phyloP scores from a whole-genome alignment of 768 basidiomycete genomes.

The Agaricus subrufescens region DNA sequence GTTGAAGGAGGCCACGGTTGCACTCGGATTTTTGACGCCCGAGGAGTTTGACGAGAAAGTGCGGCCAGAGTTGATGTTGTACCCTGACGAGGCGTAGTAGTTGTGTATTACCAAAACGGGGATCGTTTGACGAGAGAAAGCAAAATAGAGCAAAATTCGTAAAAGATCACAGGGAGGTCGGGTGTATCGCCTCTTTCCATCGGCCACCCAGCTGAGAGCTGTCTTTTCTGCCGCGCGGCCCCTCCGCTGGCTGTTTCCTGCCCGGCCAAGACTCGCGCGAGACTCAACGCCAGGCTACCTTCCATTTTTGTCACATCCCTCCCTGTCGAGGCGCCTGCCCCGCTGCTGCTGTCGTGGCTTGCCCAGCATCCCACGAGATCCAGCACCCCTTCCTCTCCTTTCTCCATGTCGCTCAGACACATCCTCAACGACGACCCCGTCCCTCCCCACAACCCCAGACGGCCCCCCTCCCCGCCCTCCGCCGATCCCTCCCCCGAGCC shows the following conservation, averaged over 20 bases:
- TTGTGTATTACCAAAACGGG: slow-evolving; percentile 10
- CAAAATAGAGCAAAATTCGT: neutral
- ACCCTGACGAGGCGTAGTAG: slow-evolving; percentile 43
- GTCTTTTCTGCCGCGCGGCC: slow-evolving; percentile 1
- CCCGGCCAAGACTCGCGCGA: neutral
- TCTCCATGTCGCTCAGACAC: slow-evolving; percentile 67
- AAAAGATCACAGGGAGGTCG: neutral
- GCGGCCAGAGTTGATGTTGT: slow-evolving; percentile 85
- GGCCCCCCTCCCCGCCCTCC: slow-evolving; percentile 26
- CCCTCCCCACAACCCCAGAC: slow-evolving; percentile 21
- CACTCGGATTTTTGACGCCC: slow-evolving; percentile 77
- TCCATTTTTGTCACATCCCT: slow-evolving; percentile 10
- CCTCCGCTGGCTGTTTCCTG: neutral
- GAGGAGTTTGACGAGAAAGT: slow-evolving; percentile 96
- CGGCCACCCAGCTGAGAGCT: neutral
- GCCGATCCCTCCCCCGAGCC: slow-evolving; percentile 16
- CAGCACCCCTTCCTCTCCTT: slow-evolving; percentile 13
- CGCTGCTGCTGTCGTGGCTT: slow-evolving; percentile 22
- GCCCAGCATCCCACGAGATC: slow-evolving; percentile 32
- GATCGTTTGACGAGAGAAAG: neutral
- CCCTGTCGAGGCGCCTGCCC: slow-evolving; percentile 12
- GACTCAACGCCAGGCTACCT: slow-evolving; percentile 11
- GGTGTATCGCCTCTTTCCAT: slow-evolving; percentile 4
- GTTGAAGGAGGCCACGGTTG: slow-evolving; percentile 89
- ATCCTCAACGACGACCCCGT: slow-evolving; percentile 76